phyloP scores from a whole-genome alignment of 345 rosid species.

The Citrus reticulata region DNA sequence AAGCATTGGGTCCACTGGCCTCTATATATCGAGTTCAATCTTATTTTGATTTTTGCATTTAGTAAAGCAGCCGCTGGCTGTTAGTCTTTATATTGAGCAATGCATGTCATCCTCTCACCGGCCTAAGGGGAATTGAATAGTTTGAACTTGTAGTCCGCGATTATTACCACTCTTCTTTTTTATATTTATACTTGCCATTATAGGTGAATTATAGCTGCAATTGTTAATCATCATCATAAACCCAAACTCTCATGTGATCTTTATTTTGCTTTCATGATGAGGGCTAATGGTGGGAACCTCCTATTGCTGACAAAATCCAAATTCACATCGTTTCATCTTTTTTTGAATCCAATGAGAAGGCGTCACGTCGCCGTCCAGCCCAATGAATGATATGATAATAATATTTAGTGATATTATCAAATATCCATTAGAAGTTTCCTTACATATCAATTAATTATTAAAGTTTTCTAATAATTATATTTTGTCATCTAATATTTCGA shows the following conservation, averaged over 20 bases:
- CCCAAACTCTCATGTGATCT: conserved; percentile 12
- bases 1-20: not conserved
- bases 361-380: conserved; percentile 10
- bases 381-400: too few relatives aligned
- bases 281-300: conserved; percentile 20
- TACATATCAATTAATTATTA: too few relatives aligned
- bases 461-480: too few relatives aligned
- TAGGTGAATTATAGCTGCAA: conserved; percentile 21
- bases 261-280: conserved; percentile 13
- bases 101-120: not conserved
- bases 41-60: not conserved
- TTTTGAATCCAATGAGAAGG: conserved; percentile 5
- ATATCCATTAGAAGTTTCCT: too few relatives aligned
- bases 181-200: conserved; percentile 4
- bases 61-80: conserved; percentile 15
- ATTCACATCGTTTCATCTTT: conserved; percentile 11
- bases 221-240: not conserved
- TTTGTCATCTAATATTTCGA: too few relatives aligned
- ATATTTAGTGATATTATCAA: too few relatives aligned
- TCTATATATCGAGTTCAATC: not conserved
- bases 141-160: not conserved
- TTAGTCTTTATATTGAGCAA: not conserved
- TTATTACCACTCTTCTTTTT: not conserved
- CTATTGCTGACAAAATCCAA: conserved; percentile 25
- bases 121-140: not conserved